Evolutionary conservation across 208 protist genomes (phyloP), one percentile per base, ranked within the genome.

Genomic region (Acanthamoeba quina): DNA sequence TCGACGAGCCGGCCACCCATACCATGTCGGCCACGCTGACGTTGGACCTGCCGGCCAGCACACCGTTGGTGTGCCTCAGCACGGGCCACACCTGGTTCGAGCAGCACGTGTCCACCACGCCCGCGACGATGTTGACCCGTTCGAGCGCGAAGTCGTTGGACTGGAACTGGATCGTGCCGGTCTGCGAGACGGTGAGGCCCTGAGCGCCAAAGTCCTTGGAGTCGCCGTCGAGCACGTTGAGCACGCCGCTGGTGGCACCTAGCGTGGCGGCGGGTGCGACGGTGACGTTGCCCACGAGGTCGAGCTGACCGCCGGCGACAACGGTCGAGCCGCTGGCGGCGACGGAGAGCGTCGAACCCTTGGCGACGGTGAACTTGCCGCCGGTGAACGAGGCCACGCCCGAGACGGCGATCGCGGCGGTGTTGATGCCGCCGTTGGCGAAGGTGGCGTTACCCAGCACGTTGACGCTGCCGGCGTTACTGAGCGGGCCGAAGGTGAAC

Each of bases 181-280:
- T 62, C 19, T 44, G 41, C 41, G 58, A 3, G 19, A 49, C 41
- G 29, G 49, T 29, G 37, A 92, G 24, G 17, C 31, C 34, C 47
- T 49, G 29, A 44, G 41, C 41, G 41, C 86, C 64, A 21, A 92
- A 56, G 62, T 44, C 58, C 86, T 92, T 92, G 68, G 19, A 7
- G 44, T 92, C 86, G 41, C 86, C 86, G 26, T 92, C 86, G 44
- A 72, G 60, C 19, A 92, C 41, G 68, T 49, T 76, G 37, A 92
- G 60, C 15, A 76, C 26, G 52, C 86, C 86, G 86, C 49, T 78
- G 34, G 86, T 92, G 62, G 64, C 58, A 3, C 17, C 47, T 34
- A 92, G 68, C 31, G 52, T 49, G 26, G n/a, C 86, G 29, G 44
- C 24, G 60, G 86, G 52, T 37, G 4, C 24, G 5, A 56, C 31